Evolutionary conservation across 495 filamentous ascomycete genomes (phyloP).

Genomic region (Eremomyces bilateralis): DNA sequence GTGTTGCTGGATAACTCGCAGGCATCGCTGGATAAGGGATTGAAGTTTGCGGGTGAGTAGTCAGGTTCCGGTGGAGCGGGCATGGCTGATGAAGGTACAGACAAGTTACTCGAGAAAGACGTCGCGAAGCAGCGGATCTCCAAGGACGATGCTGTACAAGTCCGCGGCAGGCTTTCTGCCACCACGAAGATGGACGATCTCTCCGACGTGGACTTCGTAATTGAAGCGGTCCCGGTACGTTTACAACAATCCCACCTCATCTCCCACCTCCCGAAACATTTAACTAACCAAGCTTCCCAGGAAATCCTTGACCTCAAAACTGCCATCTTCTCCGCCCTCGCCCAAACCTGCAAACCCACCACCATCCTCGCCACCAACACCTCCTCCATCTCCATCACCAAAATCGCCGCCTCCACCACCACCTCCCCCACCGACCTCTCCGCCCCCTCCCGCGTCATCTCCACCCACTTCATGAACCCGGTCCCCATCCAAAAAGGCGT

Average conservation of each 20-base stretch:
- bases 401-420: constrained; percentile 64
- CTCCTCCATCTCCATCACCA: constrained; percentile 90
- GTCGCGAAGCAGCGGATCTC: constrained; percentile 66
- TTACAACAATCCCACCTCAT: neutral
- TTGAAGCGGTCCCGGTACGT: constrained; percentile 68
- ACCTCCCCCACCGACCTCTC: constrained; percentile 54
- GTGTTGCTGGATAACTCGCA: constrained; percentile 70
- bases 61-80: neutral
- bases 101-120: constrained; percentile 83
- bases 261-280: neutral
- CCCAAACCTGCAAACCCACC: constrained; percentile 63
- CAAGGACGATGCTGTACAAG: constrained; percentile 48
- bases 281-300: constrained; percentile 3
- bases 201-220: constrained; percentile 79
- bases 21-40: constrained; percentile 71
- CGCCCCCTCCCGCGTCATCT: constrained; percentile 70
- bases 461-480: constrained; percentile 99
- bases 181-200: constrained; percentile 60
- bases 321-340: constrained; percentile 67
- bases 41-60: constrained; percentile 62
- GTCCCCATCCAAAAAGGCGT: constrained; percentile 94
- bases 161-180: constrained; percentile 42
- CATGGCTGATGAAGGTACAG: constrained; percentile 20
- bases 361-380: constrained; percentile 94
- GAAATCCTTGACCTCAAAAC: constrained; percentile 75